Evolutionary conservation across 352 stramenopile species (phyloP).

Genomic region (Pythium aquatile): DNA sequence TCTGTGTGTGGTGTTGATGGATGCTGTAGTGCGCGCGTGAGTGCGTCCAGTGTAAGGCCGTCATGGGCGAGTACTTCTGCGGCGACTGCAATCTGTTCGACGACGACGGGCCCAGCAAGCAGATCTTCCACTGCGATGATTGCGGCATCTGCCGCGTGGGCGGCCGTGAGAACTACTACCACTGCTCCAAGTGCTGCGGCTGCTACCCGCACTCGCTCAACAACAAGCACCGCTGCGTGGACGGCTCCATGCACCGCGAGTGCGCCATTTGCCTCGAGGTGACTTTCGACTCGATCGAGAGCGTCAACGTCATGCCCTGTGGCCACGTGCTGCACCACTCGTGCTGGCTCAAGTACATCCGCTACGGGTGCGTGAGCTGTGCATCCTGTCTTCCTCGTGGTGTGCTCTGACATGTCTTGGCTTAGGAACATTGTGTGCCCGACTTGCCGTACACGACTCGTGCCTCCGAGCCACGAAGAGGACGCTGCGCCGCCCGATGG

Average conservation of each 20-base stretch:
- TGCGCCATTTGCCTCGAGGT: constrained; percentile 81
- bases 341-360: constrained; percentile 67
- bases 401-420: background rate
- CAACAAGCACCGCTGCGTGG: constrained; percentile 76
- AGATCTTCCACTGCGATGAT: constrained; percentile 75
- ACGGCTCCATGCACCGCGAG: constrained; percentile 78
- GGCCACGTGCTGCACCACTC: constrained; percentile 73
- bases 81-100: constrained; percentile 73
- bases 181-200: constrained; percentile 74
- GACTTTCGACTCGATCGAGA: constrained; percentile 75
- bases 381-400: background rate
- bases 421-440: constrained; percentile 59
- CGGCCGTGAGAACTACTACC: constrained; percentile 76
- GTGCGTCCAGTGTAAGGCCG: constrained; percentile 42
- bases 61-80: constrained; percentile 70
- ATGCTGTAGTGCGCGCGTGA: constrained; percentile 46
- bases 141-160: constrained; percentile 79
- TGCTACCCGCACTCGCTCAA: constrained; percentile 73
- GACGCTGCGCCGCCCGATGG: constrained; percentile 4
- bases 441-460: constrained; percentile 55
- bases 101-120: constrained; percentile 50
- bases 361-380: constrained; percentile 42
- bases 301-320: constrained; percentile 66
- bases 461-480: constrained; percentile 28
- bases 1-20: background rate